Percentiles rank a stretch among this genome's conserved stretches.
Evolutionary conservation across 116 monocot genomes (phyloP).

Genomic region (Iris pallida): DNA sequence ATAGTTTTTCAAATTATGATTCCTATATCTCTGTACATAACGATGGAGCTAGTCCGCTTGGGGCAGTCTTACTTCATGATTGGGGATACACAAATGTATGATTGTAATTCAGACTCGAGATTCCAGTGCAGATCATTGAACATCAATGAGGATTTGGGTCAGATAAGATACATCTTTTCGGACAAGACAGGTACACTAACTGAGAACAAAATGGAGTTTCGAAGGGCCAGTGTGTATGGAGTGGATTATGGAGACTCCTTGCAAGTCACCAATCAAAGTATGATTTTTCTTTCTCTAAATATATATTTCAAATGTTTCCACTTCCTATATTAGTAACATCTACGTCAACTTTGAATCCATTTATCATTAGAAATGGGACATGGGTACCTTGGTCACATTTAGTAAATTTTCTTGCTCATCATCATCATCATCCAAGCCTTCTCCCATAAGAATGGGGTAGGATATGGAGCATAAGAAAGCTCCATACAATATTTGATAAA

Average conservation of each 20-base stretch:
- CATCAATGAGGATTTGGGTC: conserved; percentile 60
- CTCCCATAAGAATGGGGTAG: too few species aligned
- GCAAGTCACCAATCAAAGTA: too few species aligned
- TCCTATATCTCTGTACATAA: conserved; percentile 55
- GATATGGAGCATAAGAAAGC: too few species aligned
- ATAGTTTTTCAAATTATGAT: conserved; percentile 65
- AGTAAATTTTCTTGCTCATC: too few species aligned
- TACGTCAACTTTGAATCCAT: conserved; percentile 45
- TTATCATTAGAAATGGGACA: conserved; percentile 42
- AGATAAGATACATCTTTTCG: conserved; percentile 52
- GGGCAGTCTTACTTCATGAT: conserved; percentile 63
- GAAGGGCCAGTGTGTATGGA: conserved; percentile 29
- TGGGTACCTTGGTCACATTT: conserved; percentile 19
- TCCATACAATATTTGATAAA: too few species aligned
- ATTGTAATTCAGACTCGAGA: conserved; percentile 24
- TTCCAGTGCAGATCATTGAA: conserved; percentile 53
- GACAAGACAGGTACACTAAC: conserved; percentile 61
- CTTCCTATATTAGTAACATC: conserved; percentile 21
- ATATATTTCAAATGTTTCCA: background rate
- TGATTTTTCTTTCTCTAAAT: conserved; percentile 11
- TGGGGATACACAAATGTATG: conserved; percentile 33
- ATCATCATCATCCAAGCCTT: too few species aligned
- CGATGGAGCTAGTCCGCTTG: conserved; percentile 53
- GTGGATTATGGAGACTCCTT: conserved; percentile 23
- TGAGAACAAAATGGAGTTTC: conserved; percentile 65